These are phyloP conservation scores for Fusarium chuoi DNA, from an alignment of 2,329 filamentous ascomycete genomes.

Conservation along the genomic window DNA sequence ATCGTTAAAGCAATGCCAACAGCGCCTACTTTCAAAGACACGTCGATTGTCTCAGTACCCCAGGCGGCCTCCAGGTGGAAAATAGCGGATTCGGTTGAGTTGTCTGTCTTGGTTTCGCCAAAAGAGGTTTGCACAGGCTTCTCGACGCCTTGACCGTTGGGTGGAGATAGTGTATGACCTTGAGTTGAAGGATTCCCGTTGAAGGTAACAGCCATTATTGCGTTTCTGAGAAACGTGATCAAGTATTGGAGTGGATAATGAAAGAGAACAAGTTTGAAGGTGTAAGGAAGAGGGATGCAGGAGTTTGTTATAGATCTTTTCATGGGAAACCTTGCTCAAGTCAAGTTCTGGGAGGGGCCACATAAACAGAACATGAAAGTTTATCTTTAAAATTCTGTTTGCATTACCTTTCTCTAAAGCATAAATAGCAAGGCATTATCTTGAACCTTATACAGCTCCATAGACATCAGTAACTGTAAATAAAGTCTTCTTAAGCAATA, in stretches of 20 bases:
- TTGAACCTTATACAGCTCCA: fast-evolving
- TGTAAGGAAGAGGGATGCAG: background rate
- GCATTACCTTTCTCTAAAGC: background rate
- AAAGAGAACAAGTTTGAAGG: too few relatives aligned
- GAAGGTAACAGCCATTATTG: background rate
- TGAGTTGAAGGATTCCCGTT: too few relatives aligned
- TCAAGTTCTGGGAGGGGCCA: background rate
- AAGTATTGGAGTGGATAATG: background rate
- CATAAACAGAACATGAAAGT: fast-evolving
- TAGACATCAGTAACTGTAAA: fast-evolving
- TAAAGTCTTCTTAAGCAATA: too few relatives aligned
- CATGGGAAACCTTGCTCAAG: background rate
- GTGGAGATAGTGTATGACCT: too few relatives aligned
- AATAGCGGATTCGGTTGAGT: fast-evolving
- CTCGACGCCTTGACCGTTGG: background rate
- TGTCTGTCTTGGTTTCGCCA: fast-evolving
- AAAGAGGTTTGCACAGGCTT: background rate
- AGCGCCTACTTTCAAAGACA: background rate
- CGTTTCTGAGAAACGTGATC: background rate
- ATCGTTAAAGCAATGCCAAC: background rate
- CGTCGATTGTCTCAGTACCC: background rate
- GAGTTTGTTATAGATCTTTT: background rate
- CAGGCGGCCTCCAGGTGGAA: background rate
- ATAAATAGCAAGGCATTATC: fast-evolving
- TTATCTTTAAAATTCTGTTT: background rate